These are phyloP conservation scores for Peronospora farinosa DNA, from an alignment of 352 stramenopile species.

Conservation along the genomic window DNA sequence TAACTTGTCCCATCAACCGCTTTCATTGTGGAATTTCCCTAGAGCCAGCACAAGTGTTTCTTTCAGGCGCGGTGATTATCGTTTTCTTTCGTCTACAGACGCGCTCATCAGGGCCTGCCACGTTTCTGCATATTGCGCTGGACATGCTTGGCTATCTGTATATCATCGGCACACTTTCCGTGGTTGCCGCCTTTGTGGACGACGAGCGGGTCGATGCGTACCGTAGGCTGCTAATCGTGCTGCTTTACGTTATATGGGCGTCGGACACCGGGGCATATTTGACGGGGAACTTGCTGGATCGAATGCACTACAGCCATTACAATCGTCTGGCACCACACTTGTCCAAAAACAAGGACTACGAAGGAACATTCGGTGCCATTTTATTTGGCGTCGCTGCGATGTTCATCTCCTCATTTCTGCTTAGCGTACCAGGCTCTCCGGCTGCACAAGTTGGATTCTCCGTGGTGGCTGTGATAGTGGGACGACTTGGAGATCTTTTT, in stretches of 20 bases:
- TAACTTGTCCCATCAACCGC: no score
- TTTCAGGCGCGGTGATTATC: no score
- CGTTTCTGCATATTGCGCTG: slow-evolving; percentile 45
- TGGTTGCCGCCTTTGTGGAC: slow-evolving; percentile 61
- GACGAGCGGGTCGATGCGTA: slow-evolving; percentile 46
- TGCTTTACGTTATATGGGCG: slow-evolving; percentile 71
- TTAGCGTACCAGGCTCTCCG: slow-evolving; percentile 63
- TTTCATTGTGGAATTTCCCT: no score
- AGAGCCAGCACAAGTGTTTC: no score
- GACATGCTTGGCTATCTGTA: slow-evolving; percentile 66
- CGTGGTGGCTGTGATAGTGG: slow-evolving; percentile 88
- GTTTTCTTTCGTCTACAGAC: no score
- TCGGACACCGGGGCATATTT: slow-evolving; percentile 93
- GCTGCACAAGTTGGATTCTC: slow-evolving; percentile 82
- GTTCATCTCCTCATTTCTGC: slow-evolving; percentile 66
- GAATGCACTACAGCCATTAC: slow-evolving; percentile 80
- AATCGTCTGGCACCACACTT: slow-evolving; percentile 82
- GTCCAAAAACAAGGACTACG: slow-evolving; percentile 11
- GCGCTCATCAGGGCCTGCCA: no score
- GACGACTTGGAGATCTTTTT: slow-evolving; percentile 92
- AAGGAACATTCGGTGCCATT: slow-evolving; percentile 88
- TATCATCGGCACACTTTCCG: slow-evolving; percentile 54
- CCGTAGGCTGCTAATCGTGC: slow-evolving; percentile 56
- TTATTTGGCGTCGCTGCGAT: slow-evolving; percentile 82
- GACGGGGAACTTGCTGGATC: slow-evolving; percentile 82